Percentiles rank a stretch among this genome's conserved stretches.
Conservation (phyloP, 805 yeast species). For the Schwanniomyces vanrijiae region DNA sequence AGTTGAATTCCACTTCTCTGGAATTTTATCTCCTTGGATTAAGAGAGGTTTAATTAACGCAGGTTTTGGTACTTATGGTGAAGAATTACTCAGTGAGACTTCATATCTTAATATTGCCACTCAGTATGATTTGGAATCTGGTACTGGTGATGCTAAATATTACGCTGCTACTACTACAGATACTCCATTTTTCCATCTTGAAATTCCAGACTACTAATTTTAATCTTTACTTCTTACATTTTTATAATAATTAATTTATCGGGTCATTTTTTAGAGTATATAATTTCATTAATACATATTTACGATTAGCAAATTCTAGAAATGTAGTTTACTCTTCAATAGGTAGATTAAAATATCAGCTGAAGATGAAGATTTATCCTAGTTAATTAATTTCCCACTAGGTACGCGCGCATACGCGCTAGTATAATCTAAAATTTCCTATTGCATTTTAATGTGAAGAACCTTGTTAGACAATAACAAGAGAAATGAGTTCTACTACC, state of each 20-base stretch:
- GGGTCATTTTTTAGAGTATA: neutral
- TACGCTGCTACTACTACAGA: constrained; percentile 61
- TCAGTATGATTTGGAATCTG: constrained; percentile 30
- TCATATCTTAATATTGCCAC: constrained; percentile 43
- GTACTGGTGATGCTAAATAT: constrained; percentile 28
- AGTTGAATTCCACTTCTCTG: constrained; percentile 87
- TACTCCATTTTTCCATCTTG: constrained; percentile 77
- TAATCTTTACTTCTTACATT: neutral
- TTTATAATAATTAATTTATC: neutral
- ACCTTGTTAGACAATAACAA: neutral
- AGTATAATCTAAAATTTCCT: neutral
- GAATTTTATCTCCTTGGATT: constrained; percentile 84
- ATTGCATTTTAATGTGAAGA: too few relatives aligned
- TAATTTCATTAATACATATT: neutral
- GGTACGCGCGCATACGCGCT: neutral
- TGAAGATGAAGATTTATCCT: too few relatives aligned
- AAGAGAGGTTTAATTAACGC: constrained; percentile 70
- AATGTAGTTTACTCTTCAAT: neutral
- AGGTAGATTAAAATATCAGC: too few relatives aligned
- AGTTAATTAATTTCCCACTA: too few relatives aligned
- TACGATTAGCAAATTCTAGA: neutral
- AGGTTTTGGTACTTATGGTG: constrained; percentile 69
- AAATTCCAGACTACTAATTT: constrained; percentile 58
- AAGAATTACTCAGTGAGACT: constrained; percentile 36
- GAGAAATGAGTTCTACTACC: neutral